Conservation (phyloP, 164 flowering plant genomes). For the Vitis rotundifolia region DNA sequence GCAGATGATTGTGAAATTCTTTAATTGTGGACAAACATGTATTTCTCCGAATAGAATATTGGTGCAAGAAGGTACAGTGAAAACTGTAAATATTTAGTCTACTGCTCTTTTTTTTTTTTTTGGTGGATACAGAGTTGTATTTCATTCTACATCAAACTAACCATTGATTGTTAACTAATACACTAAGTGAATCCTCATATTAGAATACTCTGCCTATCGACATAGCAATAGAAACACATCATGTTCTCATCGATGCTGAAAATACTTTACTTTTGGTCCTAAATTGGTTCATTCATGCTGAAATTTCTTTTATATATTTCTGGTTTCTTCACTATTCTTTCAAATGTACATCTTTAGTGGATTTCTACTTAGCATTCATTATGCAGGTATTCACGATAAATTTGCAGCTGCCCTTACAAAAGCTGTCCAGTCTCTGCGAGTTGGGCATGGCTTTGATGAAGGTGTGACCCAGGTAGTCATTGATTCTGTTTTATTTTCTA, state of each 20-base stretch:
- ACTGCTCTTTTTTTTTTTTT: background rate
- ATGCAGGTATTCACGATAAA: slow-evolving; percentile 85
- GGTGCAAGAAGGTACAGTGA: slow-evolving; percentile 90
- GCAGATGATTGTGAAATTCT: slow-evolving; percentile 92
- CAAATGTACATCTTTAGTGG: too few relatives aligned
- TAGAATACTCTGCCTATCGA: too few relatives aligned
- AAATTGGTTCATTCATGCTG: too few relatives aligned
- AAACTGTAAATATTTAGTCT: background rate
- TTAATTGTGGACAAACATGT: slow-evolving; percentile 97
- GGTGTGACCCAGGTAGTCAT: slow-evolving; percentile 75
- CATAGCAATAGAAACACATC: too few relatives aligned
- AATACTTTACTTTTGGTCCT: too few relatives aligned
- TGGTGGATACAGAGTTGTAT: background rate
- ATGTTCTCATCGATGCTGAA: too few relatives aligned
- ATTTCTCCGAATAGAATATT: slow-evolving; percentile 89
- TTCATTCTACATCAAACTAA: background rate
- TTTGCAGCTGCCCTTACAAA: slow-evolving; percentile 71
- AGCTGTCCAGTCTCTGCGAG: slow-evolving; percentile 79
- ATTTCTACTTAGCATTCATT: background rate
- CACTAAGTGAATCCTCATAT: too few relatives aligned
- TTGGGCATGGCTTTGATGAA: slow-evolving; percentile 89
- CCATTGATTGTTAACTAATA: background rate
- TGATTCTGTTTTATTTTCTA: slow-evolving; percentile 7
- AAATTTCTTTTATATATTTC: too few relatives aligned
- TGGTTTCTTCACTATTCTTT: too few relatives aligned